Evolutionary conservation across 2,329 filamentous ascomycete species (phyloP), one percentile per base, ranked within the genome.

Genomic region (Ascocoryne sarcoides): DNA sequence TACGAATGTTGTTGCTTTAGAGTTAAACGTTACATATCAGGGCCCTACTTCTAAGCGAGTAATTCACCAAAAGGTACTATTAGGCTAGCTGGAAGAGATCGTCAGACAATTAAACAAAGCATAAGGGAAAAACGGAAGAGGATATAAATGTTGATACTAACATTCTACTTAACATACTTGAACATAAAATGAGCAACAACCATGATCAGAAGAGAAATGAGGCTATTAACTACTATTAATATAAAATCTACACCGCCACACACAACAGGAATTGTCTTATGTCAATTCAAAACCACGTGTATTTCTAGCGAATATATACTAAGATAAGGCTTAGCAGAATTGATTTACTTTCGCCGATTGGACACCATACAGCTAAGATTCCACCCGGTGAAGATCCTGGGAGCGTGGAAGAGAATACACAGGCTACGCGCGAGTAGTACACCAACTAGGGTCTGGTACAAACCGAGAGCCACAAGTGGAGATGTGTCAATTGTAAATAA

Each of bases 71-170:
- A 49, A 38, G 34, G 30, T 53, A 19, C 32, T 44, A 26, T 20
- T 37, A 42, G 43, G 37, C 42, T 32, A 50, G 34, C 33, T 48
- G 19, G 42, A 52, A 46, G 45, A 48, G 31, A 46, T 48, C 42
- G 31, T 38, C 30, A 2, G 32, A 17, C 32, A 46, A 54, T 56
- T 9, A 52, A 56, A 32, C 49, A 43, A 5, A 36, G 44, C 12
- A 50, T 57, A 32, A 51, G 50, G 32, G 40, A 46, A 37, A 55
- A 37, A 51, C 40, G 17, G 40, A 49, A 32, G 45, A 52, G 42
- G 46, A 49, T 26, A 38, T 51, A 14, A 28, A 52, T 30, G 23
- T 52, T 37, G 12, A 38, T 21, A 43, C 49, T 19, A 32, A 54
- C 46, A 50, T 53, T 38, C 40, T 36, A 45, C 30, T 43, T 18